Base-by-base conservation (phyloP, 129 eudicot species). In the Lactuca saligna region DNA sequence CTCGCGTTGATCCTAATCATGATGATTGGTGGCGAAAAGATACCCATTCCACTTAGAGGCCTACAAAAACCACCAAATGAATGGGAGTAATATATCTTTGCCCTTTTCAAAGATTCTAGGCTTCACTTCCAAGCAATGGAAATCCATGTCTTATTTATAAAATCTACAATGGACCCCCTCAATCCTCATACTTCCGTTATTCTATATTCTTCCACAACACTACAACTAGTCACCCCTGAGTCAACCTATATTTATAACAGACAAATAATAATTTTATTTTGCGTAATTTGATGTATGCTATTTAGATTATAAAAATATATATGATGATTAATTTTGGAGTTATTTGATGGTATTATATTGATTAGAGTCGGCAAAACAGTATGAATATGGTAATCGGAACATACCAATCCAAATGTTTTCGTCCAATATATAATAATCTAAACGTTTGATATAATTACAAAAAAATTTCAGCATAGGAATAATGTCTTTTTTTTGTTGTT, bases 61-160 rank as follows among this genome's bases (percentile, higher is more conserved):
- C 68, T 67, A 66, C 79, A 75, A 17, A 65, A 75, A 75, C 76
- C 81, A 76, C 81, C 81, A 69, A 76, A 61, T 76, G 7, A 34
- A 68, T 25, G 11, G 34, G 60, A 53, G 60, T 76, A 76, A 69
- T 69, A 61, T 69, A 76, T 68, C 42, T 33, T 69, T 54, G 17
- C 76, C 71, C 75, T 76, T 61, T 61, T 16, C 38, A 69, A 76
- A 76, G 81, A 76, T 76, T 76, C 81, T 54, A 69, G 71, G 76
- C 76, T 76, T 76, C 81, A 69, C 54, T 76, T 76, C 81, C 81
- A 76, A 76, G 76, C 81, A 76, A 76, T 69, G 42, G n/a, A 74
- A 69, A 76, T 69, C 81, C 71, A 62, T 54, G 75, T 59, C 42
- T 55, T 6, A 35, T 25, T n/a, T 54, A 51, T 64, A 37, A 5